phyloP scores from a whole-genome alignment of 805 yeast species.

The Cyberlindnera maclurae region DNA sequence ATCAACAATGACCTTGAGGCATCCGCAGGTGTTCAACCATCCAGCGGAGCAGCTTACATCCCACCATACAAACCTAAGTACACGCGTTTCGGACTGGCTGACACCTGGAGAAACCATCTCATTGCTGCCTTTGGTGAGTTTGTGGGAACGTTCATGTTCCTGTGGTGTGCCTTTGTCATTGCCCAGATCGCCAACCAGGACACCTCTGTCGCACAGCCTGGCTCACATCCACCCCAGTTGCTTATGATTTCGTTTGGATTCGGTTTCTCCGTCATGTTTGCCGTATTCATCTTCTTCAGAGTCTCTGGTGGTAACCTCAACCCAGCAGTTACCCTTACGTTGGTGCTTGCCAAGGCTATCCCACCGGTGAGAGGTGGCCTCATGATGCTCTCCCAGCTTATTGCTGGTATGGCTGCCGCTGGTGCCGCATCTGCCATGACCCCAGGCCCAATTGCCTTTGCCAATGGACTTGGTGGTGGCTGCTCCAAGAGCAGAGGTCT shows the following conservation, averaged over 20 bases:
- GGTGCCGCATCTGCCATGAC: slow-evolving; percentile 83
- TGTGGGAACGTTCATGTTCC: slow-evolving; percentile 77
- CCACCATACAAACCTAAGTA: slow-evolving; percentile 31
- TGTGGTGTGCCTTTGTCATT: slow-evolving; percentile 76
- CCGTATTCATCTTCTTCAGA: slow-evolving; percentile 60
- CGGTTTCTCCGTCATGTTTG: slow-evolving; percentile 78
- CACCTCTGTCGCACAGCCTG: slow-evolving; percentile 27
- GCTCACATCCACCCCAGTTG: slow-evolving; percentile 58
- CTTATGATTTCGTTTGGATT: slow-evolving; percentile 81
- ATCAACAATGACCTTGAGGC: slow-evolving; percentile 29
- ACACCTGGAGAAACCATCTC: slow-evolving; percentile 48
- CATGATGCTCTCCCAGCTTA: slow-evolving; percentile 60
- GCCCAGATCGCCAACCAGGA: slow-evolving; percentile 76
- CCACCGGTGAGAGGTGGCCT: slow-evolving; percentile 64
- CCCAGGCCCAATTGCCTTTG: slow-evolving; percentile 68
- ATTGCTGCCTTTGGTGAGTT: slow-evolving; percentile 76
- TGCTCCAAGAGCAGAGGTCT: slow-evolving; percentile 68
- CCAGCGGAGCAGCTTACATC: slow-evolving; percentile 35
- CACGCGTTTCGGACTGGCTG: slow-evolving; percentile 33
- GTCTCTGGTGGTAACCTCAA: slow-evolving; percentile 86
- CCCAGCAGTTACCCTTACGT: slow-evolving; percentile 78
- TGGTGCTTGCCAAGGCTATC: slow-evolving; percentile 66
- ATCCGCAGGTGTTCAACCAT: too few relatives aligned
- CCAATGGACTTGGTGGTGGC: slow-evolving; percentile 68
- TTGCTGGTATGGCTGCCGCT: slow-evolving; percentile 90